Percentiles rank a stretch among this genome's conserved stretches.
Conservation (phyloP, 2,329 filamentous ascomycete species). For the Podosphaera xanthii region DNA sequence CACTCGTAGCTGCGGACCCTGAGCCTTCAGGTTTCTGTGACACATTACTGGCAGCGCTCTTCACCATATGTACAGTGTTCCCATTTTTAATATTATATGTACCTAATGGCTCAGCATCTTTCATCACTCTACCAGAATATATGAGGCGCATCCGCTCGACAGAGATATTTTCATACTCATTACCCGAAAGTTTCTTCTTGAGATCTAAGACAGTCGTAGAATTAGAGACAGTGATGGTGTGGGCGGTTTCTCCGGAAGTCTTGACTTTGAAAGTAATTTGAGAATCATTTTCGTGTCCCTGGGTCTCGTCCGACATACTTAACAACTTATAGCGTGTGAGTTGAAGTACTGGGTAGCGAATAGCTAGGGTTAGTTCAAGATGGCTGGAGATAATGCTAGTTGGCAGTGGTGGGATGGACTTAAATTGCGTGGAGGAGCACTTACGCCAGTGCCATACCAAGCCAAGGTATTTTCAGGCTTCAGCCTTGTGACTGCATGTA, state of each 20-base stretch:
- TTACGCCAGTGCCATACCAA: background rate
- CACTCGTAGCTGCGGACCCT: conserved; percentile 30
- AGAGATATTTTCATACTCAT: conserved; percentile 70
- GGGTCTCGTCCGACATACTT: background rate
- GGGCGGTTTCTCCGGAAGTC: conserved; percentile 75
- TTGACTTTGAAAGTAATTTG: conserved; percentile 94
- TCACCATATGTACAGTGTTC: conserved; percentile 90
- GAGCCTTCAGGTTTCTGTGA: conserved; percentile 25
- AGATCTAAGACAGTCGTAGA: conserved; percentile 62
- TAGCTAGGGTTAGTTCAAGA: too few species aligned
- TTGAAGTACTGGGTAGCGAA: too few species aligned
- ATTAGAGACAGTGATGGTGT: conserved; percentile 57
- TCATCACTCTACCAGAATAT: conserved; percentile 91
- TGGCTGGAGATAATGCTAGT: too few species aligned
- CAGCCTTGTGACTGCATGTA: too few species aligned
- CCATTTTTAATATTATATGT: conserved; percentile 89
- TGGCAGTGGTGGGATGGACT: background rate
- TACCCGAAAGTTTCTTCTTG: conserved; percentile 64
- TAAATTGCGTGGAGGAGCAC: background rate
- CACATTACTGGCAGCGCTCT: conserved; percentile 58
- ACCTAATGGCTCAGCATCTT: conserved; percentile 69
- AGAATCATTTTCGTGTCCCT: conserved; percentile 25
- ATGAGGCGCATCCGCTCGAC: conserved; percentile 81
- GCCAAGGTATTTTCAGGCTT: background rate
- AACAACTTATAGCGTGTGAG: too few species aligned